Conservation (phyloP, 129 eudicot genomes). For the Lonicera japonica region DNA sequence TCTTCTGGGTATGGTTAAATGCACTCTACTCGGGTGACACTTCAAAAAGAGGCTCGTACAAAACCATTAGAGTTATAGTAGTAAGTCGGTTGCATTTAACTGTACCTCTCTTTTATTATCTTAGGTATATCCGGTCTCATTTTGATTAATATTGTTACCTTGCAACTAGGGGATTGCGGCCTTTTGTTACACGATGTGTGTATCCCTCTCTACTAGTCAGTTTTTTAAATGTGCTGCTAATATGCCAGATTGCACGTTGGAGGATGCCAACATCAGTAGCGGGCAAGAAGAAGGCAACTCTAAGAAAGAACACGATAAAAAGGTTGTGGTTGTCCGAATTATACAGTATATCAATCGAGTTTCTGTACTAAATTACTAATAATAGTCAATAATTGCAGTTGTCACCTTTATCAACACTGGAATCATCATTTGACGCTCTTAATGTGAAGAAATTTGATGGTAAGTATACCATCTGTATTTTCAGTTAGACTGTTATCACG, state of each 20-base stretch:
- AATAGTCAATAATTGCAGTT: constrained; percentile 37
- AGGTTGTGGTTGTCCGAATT: constrained; percentile 35
- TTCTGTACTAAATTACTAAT: constrained; percentile 12
- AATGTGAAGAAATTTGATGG: constrained; percentile 93
- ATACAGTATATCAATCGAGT: not conserved
- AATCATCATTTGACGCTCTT: constrained; percentile 72
- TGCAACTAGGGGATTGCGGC: not conserved
- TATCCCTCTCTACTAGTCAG: not conserved
- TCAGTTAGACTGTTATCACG: not conserved
- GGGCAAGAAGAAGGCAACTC: constrained; percentile 42
- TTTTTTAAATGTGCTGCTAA: constrained; percentile 9
- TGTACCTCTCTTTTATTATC: no score
- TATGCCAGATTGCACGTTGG: constrained; percentile 40
- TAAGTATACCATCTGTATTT: constrained; percentile 18
- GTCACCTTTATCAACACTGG: constrained; percentile 82
- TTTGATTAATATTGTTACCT: not conserved
- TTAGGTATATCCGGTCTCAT: not conserved
- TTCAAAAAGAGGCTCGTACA: no score
- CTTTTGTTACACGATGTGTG: not conserved
- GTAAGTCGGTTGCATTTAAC: no score
- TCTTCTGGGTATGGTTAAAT: no score
- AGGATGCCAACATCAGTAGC: constrained; percentile 34
- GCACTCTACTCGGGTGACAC: no score
- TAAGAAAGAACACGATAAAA: constrained; percentile 49
- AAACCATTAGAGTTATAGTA: no score